Percentiles rank a stretch among this genome's conserved stretches.
Conservation (phyloP, 164 flowering plant genomes). For the Vitis rupestris region DNA sequence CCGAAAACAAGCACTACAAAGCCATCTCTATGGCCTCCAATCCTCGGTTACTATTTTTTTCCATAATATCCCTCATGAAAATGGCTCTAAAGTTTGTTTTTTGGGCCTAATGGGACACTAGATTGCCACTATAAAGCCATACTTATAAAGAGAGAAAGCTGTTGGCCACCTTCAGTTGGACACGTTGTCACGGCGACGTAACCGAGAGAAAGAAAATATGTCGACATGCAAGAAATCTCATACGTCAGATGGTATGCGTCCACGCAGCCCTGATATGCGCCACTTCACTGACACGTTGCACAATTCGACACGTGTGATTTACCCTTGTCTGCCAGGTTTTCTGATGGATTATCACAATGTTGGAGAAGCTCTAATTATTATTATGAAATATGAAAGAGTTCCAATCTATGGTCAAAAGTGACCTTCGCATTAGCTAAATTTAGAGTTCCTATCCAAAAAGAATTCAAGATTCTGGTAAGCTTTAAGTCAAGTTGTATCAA, state of each 20-base stretch:
- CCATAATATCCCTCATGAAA: neutral
- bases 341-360: no score
- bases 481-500: no score
- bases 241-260: neutral
- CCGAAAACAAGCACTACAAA: neutral
- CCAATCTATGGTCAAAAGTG: no score
- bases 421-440: no score
- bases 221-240: slow-evolving; percentile 2
- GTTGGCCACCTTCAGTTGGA: slow-evolving; percentile 1
- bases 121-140: slow-evolving; percentile 3
- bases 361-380: no score
- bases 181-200: slow-evolving; percentile 3
- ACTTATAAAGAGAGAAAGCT: slow-evolving; percentile 1
- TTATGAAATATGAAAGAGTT: no score
- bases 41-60: neutral
- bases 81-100: neutral
- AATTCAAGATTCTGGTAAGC: no score
- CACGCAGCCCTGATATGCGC: no score
- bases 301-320: neutral
- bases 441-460: no score
- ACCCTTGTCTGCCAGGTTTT: no score
- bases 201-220: neutral
- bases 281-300: neutral
- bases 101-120: slow-evolving; percentile 14
- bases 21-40: neutral